These are phyloP conservation scores for Calocera cornea DNA, from an alignment of 768 basidiomycete species.

Conservation along the genomic window DNA sequence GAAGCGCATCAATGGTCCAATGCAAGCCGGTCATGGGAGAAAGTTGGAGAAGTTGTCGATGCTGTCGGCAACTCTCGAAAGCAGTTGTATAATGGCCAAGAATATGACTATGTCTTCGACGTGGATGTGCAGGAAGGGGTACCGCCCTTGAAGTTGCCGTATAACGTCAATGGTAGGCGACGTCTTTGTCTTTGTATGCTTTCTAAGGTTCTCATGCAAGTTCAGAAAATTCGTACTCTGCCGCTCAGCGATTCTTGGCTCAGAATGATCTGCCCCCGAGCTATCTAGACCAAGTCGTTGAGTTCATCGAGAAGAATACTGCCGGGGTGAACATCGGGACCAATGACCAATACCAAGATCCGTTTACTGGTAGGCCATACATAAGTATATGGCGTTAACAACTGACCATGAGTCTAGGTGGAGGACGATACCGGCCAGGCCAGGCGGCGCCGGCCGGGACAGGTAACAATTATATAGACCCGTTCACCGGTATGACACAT, in stretches of 20 bases:
- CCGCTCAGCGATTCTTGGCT: constrained; percentile 78
- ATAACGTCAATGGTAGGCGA: constrained; percentile 64
- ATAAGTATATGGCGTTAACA: too few species aligned
- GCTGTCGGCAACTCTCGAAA: constrained; percentile 82
- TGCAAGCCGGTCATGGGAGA: constrained; percentile 59
- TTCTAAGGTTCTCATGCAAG: neutral
- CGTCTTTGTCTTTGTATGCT: constrained; percentile 2
- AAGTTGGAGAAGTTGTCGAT: constrained; percentile 91
- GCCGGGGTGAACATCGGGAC: constrained; percentile 51
- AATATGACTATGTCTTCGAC: constrained; percentile 99
- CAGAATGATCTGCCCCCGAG: constrained; percentile 66
- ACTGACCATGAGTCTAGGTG: constrained; percentile 12
- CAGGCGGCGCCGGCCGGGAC: constrained; percentile 8
- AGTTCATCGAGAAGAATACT: constrained; percentile 89
- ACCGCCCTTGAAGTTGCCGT: constrained; percentile 87
- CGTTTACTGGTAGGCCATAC: constrained; percentile 59
- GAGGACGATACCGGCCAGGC: constrained; percentile 15
- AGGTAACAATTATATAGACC: constrained; percentile 10
- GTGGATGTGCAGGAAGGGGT: constrained; percentile 90
- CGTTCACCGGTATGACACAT: constrained; percentile 7
- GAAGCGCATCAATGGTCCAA: constrained; percentile 95
- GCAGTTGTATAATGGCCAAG: constrained; percentile 82
- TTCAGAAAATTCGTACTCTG: constrained; percentile 77
- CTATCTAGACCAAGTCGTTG: constrained; percentile 81
- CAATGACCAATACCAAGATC: constrained; percentile 54